Base-by-base conservation (phyloP, 176 grass and related monocot species). In the Melocanna baccifera region DNA sequence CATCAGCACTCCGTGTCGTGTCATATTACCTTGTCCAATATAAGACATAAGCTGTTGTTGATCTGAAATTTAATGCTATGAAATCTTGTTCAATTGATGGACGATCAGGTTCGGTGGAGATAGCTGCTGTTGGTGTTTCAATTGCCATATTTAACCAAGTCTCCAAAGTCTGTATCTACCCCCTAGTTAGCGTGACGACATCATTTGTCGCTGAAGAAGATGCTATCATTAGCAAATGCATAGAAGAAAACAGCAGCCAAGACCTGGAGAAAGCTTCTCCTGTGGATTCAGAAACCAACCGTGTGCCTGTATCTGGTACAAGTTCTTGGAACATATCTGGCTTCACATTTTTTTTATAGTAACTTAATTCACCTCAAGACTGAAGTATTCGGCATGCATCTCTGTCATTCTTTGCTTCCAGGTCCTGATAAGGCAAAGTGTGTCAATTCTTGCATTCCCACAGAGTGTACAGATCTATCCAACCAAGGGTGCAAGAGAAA, bases 151-250 rank as follows among this genome's bases (percentile, higher is more conserved):
- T 99, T 86, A 99, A 99, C 77, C 96, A 99, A 77, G 86, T 96
- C 20, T 94, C 96, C 2, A 99, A 99, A 90, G 81, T 99, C 74
- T 99, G 91, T 3, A 99, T 99, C 69, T 99, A 96, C 73, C 96
- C 96, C 53, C 93, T 99, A 62, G 93, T 99, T 20, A 99, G 96
- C 45, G 96, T 99, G 5, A 92, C 96, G 7, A 99, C 96, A 69
- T 99, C 96, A 39, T 99, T 99, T 75, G 96, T 99, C 0, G 96
- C 96, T 14, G 96, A 99, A 90, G 96, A 99, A 92, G 91, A 99
- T 71, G 93, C 96, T 43, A 92, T 96, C 91, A 99, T 99, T 39
- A 91, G 84, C 29, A 78, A 79, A 69, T 34, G 66, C 66, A 59
- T 88, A 10, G 84, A 92, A 82, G 96, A 90, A 89, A 56, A 64